Conservation (phyloP, 352 stramenopile genomes). For the Pythium sukuiense region DNA sequence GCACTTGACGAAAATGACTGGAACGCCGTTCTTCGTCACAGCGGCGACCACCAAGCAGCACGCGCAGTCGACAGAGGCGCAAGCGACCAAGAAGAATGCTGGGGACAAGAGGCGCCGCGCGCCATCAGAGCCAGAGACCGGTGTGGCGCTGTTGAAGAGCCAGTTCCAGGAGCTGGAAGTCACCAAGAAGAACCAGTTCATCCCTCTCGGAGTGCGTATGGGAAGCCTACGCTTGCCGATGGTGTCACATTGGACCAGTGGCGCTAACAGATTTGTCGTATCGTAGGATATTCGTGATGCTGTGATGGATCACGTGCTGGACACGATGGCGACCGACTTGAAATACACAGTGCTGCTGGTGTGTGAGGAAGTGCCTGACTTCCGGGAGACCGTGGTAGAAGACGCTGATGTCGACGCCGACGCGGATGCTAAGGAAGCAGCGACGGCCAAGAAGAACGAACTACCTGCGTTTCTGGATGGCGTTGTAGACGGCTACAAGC, state of each 20-base stretch:
- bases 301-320: conserved; percentile 65
- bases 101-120: conserved; percentile 32
- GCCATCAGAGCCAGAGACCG: conserved; percentile 10
- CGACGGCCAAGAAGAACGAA: background rate
- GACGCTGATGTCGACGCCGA: background rate
- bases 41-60: conserved; percentile 33
- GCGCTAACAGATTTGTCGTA: background rate
- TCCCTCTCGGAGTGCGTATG: conserved; percentile 51
- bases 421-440: background rate
- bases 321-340: conserved; percentile 52
- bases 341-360: conserved; percentile 69
- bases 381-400: conserved; percentile 22
- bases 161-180: conserved; percentile 43
- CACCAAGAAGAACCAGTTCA: conserved; percentile 33
- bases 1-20: conserved; percentile 43
- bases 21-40: conserved; percentile 48
- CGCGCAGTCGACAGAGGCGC: background rate
- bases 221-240: background rate
- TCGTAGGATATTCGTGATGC: conserved; percentile 62
- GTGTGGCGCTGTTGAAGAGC: conserved; percentile 28
- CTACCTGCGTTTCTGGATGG: conserved; percentile 40
- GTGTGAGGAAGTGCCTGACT: conserved; percentile 68
- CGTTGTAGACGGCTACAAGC: conserved; percentile 35
- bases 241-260: background rate
- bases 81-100: conserved; percentile 6